A percentile compares a stretch with the other conserved stretches of the same genome.
Evolutionary conservation across 768 basidiomycete genomes (phyloP).

Genomic region (Saitozyma podzolica): DNA sequence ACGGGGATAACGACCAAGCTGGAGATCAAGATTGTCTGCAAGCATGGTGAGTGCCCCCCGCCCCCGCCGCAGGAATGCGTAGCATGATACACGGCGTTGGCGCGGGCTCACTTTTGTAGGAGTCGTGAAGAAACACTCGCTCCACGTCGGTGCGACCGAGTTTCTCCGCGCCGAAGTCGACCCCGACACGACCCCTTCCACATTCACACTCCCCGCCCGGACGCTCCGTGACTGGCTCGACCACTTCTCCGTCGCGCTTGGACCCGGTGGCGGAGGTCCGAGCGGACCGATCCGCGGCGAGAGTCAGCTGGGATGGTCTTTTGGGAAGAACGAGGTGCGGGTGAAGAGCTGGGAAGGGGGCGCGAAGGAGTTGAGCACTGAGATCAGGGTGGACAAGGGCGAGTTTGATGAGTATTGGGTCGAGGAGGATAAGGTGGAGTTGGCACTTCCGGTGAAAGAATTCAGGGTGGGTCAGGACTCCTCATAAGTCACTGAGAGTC

Average conservation of each 20-base stretch:
- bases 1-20: slow-evolving; percentile 29
- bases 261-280: slow-evolving; percentile 1
- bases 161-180: slow-evolving; percentile 48
- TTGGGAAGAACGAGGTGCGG: slow-evolving; percentile 38
- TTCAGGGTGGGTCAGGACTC: slow-evolving; percentile 41
- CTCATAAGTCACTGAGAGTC: background rate
- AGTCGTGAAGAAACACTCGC: slow-evolving; percentile 49
- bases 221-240: slow-evolving; percentile 49
- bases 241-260: slow-evolving; percentile 37
- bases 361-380: slow-evolving; percentile 33
- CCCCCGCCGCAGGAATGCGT: background rate
- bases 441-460: slow-evolving; percentile 51
- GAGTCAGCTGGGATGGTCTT: slow-evolving; percentile 51
- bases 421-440: slow-evolving; percentile 30
- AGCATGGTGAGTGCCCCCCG: slow-evolving; percentile 39
- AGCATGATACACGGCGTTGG: background rate
- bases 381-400: slow-evolving; percentile 41
- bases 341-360: slow-evolving; percentile 49
- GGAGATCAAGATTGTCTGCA: slow-evolving; percentile 48
- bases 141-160: slow-evolving; percentile 41
- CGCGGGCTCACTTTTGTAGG: slow-evolving; percentile 27
- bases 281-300: slow-evolving; percentile 15
- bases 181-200: slow-evolving; percentile 40
- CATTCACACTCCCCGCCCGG: slow-evolving; percentile 38
- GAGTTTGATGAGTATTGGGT: slow-evolving; percentile 49